These are phyloP conservation scores for Colletotrichum camelliae DNA, from an alignment of 2,329 filamentous ascomycete species.

Conservation along the genomic window DNA sequence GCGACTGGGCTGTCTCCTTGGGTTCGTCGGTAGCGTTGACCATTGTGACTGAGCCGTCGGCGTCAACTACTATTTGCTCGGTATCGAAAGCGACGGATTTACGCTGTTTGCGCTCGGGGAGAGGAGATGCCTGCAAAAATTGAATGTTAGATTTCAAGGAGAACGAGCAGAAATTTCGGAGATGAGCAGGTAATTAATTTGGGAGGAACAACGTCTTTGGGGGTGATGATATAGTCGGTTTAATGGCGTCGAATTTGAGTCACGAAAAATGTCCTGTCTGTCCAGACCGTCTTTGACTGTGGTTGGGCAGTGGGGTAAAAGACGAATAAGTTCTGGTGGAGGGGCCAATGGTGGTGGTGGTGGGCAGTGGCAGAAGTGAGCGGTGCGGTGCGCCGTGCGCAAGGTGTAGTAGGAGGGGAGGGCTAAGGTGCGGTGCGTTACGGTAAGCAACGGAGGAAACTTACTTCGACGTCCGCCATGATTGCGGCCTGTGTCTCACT, in stretches of 20 bases:
- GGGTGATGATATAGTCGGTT: background rate
- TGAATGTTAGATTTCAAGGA: constrained; percentile 11
- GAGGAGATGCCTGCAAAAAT: constrained; percentile 23
- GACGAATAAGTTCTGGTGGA: constrained; percentile 13
- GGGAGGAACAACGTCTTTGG: constrained; percentile 6
- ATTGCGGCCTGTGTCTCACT: constrained; percentile 26
- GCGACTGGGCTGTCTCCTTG: constrained; percentile 82
- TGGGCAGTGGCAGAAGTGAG: constrained; percentile 15
- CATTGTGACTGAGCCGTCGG: constrained; percentile 84
- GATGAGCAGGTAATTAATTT: background rate
- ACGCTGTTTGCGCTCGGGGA: constrained; percentile 72
- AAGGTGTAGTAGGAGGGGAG: constrained; percentile 7
- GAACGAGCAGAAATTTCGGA: background rate
- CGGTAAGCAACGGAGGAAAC: constrained; percentile 25
- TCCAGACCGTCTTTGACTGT: constrained; percentile 12
- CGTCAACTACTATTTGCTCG: constrained; percentile 85
- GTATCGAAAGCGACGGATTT: constrained; percentile 96
- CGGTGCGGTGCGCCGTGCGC: background rate
- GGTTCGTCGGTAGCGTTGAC: constrained; percentile 75
- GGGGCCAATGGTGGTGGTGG: constrained; percentile 7
- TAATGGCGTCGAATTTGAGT: constrained; percentile 4
- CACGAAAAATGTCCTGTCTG: constrained; percentile 12
- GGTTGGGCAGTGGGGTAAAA: constrained; percentile 19
- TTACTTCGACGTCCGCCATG: constrained; percentile 37
- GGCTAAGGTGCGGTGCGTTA: constrained; percentile 22